Evolutionary conservation across 768 basidiomycete genomes (phyloP).

Genomic region (Rubroboletus satanas): DNA sequence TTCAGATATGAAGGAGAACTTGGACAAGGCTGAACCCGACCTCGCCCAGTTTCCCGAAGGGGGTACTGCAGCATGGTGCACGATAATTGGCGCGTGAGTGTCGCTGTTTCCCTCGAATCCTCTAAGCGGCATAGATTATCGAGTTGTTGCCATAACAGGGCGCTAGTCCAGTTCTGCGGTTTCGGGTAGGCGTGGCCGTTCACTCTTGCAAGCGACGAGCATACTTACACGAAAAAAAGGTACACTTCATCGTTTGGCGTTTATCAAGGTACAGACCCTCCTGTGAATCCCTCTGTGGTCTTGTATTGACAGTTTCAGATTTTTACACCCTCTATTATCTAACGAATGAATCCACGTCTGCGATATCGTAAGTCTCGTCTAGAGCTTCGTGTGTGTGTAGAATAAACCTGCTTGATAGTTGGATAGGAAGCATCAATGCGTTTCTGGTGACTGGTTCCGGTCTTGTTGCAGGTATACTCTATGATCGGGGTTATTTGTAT

Average conservation of each 20-base stretch:
- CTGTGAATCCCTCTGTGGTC: neutral
- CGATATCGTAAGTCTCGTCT: conserved; percentile 34
- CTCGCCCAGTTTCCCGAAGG: conserved; percentile 27
- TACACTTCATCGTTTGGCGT: conserved; percentile 38
- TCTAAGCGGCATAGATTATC: neutral
- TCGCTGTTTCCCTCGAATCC: neutral
- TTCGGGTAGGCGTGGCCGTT: conserved; percentile 25
- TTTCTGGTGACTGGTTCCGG: conserved; percentile 37
- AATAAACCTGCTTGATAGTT: conserved; percentile 19
- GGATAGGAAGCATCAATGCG: conserved; percentile 47
- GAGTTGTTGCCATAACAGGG: conserved; percentile 12
- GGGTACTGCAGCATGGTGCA: conserved; percentile 27
- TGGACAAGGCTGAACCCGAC: neutral
- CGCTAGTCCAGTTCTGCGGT: conserved; percentile 32
- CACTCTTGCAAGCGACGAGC: neutral
- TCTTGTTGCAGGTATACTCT: conserved; percentile 41
- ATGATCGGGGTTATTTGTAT: conserved; percentile 53
- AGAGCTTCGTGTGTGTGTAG: neutral
- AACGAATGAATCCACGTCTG: conserved; percentile 31
- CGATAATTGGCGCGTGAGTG: conserved; percentile 25
- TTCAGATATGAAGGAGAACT: conserved; percentile 1
- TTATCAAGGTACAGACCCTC: conserved; percentile 33
- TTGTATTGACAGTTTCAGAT: conserved; percentile 23
- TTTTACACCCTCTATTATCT: conserved; percentile 39
- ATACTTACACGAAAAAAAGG: conserved; percentile 17